These are phyloP conservation scores for Quercus phellos DNA, from an alignment of 331 rosid genomes.

Conservation along the genomic window DNA sequence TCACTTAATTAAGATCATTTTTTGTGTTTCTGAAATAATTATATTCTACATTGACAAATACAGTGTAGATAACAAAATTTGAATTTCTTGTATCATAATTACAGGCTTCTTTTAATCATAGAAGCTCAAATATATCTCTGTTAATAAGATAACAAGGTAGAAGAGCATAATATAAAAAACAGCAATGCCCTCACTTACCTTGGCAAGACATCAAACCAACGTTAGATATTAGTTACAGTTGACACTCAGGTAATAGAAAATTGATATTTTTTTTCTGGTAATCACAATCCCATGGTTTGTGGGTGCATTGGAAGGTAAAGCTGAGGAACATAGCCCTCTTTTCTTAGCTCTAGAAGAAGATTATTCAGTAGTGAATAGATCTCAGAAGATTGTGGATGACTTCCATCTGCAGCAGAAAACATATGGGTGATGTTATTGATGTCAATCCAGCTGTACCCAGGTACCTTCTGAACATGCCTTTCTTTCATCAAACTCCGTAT, in stretches of 20 bases:
- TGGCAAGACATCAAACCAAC: not conserved
- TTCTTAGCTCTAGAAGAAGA: constrained; percentile 66
- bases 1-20: not conserved
- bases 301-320: constrained; percentile 69
- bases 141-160: not conserved
- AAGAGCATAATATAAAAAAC: not conserved
- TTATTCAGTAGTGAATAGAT: constrained; percentile 49
- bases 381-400: constrained; percentile 55
- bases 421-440: constrained; percentile 57
- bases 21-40: not conserved
- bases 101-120: not conserved
- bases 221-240: not conserved
- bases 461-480: constrained; percentile 69
- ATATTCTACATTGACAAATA: not conserved
- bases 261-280: not conserved
- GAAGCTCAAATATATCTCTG: not conserved
- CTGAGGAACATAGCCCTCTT: constrained; percentile 78
- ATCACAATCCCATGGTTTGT: constrained; percentile 33
- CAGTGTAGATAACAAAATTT: not conserved
- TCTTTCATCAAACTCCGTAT: constrained; percentile 73
- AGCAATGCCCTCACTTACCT: not conserved
- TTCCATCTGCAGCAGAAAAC: constrained; percentile 77
- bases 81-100: not conserved
- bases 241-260: constrained; percentile 16
- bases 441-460: constrained; percentile 86